A percentile compares a stretch with the other conserved stretches of the same genome.
Conservation (phyloP, 805 yeast genomes). For the Cyberlindnera mrakii region DNA sequence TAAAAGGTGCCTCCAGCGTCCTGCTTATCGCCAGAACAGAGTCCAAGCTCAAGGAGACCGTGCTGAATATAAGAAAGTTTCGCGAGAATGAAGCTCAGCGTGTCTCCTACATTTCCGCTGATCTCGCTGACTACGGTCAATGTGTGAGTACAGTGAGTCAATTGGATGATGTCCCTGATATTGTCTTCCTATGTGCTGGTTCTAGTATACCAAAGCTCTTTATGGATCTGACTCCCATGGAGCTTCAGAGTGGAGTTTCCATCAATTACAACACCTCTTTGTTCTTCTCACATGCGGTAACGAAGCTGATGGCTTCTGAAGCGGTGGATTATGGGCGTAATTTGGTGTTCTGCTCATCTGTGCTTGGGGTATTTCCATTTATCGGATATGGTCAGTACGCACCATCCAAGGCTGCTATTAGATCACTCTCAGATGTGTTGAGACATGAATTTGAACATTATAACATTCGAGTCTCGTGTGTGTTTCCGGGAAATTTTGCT, state of each 20-base stretch:
- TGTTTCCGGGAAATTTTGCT: slow-evolving; percentile 83
- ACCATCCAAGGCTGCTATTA: slow-evolving; percentile 80
- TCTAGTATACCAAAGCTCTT: slow-evolving; percentile 75
- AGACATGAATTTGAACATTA: slow-evolving; percentile 76
- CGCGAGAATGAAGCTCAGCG: slow-evolving; percentile 22
- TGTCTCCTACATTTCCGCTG: slow-evolving; percentile 46
- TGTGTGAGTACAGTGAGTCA: slow-evolving; percentile 41
- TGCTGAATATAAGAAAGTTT: slow-evolving; percentile 33
- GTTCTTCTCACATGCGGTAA: slow-evolving; percentile 60
- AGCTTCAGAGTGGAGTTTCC: slow-evolving; percentile 54
- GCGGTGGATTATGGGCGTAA: slow-evolving; percentile 31
- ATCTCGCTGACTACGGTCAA: slow-evolving; percentile 50
- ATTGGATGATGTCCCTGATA: slow-evolving; percentile 50
- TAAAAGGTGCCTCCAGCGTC: slow-evolving; percentile 57
- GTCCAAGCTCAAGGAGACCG: slow-evolving; percentile 46
- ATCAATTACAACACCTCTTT: slow-evolving; percentile 71
- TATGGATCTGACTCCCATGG: slow-evolving; percentile 52
- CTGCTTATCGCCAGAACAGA: slow-evolving; percentile 75
- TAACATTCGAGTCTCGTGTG: slow-evolving; percentile 62
- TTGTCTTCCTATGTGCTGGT: slow-evolving; percentile 84
- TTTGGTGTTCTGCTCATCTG: slow-evolving; percentile 66
- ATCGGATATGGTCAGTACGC: slow-evolving; percentile 91
- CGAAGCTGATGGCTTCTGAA: slow-evolving; percentile 31
- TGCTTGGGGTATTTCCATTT: slow-evolving; percentile 77
- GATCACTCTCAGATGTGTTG: slow-evolving; percentile 66